These are phyloP conservation scores for Kwoniella sp. DNA, from an alignment of 768 basidiomycete species.

Conservation along the genomic window DNA sequence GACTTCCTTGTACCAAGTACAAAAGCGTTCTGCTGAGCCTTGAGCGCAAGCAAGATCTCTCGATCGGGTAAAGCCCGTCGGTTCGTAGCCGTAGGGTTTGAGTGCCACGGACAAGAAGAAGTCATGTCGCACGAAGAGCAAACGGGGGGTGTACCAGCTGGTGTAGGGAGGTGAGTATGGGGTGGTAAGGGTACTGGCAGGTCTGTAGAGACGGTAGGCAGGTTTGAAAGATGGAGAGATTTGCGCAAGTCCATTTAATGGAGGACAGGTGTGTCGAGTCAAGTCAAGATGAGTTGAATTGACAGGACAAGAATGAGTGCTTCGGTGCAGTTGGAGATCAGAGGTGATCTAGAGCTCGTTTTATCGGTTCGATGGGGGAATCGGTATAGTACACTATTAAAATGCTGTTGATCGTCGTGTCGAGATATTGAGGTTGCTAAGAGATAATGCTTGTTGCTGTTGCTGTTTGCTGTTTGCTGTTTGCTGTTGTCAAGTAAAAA, in stretches of 20 bases:
- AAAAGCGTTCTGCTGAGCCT: conserved; percentile 21
- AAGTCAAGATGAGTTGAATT: no score
- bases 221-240: background rate
- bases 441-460: no score
- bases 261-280: background rate
- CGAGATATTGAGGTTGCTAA: background rate
- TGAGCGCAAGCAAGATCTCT: conserved; percentile 18
- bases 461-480: background rate
- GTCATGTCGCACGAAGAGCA: conserved; percentile 24
- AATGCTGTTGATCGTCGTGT: no score
- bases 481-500: background rate
- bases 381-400: no score
- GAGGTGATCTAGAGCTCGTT: no score
- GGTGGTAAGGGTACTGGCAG: conserved; percentile 13
- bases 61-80: conserved; percentile 20
- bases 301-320: no score
- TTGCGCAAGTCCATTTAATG: background rate
- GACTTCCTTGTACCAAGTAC: conserved; percentile 80
- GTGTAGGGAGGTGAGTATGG: conserved; percentile 6
- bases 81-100: conserved; percentile 18
- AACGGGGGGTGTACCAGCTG: conserved; percentile 1
- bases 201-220: conserved; percentile 2
- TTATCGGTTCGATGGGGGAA: no score
- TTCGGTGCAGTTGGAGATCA: no score
- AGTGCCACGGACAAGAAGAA: conserved; percentile 20